Base-by-base conservation (phyloP, 2,329 filamentous ascomycete genomes). In the Coleophoma cylindrospora region DNA sequence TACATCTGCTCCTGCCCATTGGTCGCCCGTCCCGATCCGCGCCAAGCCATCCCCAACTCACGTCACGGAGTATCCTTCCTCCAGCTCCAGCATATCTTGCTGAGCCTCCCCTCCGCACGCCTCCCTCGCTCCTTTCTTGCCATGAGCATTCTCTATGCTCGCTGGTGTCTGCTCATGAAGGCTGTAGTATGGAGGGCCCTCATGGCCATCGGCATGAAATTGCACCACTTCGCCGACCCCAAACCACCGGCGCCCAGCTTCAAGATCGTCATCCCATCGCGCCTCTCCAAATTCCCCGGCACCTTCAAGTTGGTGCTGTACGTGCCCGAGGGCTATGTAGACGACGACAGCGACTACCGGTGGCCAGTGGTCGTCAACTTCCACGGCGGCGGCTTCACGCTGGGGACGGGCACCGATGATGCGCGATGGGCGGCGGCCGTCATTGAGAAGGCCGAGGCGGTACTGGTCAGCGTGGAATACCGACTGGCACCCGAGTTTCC, bases 401-500 rank as follows among this genome's bases (percentile, higher is more conserved):
- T 86, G 33, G 84, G 84, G 12, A 74, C 74, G 43, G 80, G 76
- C 3, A 83, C 79, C 4, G 80, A 86, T 61, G 83, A 86, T 60
- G 76, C 80, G 13, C 73, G 81, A 40, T 86, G 82, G 72, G 79
- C 77, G 6, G 71, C 75, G 4, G 69, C 74, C 34, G 75, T 83
- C 3, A 66, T 77, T 37, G 67, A 75, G 22, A 68, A 73, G 4
- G 68, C 78, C 12, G 74, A 79, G 47, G 80, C 69, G 27, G 70
- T 86, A 19, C 75, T 85, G 49, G 76, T 87, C 53, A 80, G 77
- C 2, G 80, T 86, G 56, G 81, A 85, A 58, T 87, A 88, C 62
- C 76, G 84, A n/a, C 74, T 86, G 2, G 82, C 83, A 0, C 84
- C 84, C 0, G 77, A 79, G 58, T 72, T 78, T 55, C 82, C 82